Evolutionary conservation across 192 early-diverging fungal genomes (phyloP).

Genomic region (Kappamyces sp.): DNA sequence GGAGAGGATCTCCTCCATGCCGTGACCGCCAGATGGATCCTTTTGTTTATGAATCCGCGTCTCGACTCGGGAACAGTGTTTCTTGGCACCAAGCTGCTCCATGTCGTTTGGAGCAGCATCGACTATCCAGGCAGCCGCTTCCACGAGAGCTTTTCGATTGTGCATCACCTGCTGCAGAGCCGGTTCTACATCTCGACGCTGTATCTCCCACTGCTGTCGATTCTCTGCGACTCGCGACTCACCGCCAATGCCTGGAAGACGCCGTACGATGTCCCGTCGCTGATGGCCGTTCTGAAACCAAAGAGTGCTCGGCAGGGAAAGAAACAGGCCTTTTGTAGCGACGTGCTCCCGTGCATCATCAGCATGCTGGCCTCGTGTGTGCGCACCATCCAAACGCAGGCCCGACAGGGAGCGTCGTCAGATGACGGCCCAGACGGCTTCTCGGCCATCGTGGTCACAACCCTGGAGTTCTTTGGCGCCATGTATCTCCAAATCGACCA

Average conservation of each 20-base stretch:
- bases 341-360: constrained; percentile 44
- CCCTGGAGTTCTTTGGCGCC: constrained; percentile 41
- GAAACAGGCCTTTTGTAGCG: constrained; percentile 30
- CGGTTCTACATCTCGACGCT: constrained; percentile 55
- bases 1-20: constrained; percentile 48
- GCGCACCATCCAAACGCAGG: constrained; percentile 2
- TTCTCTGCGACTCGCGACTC: constrained; percentile 48
- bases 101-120: constrained; percentile 36
- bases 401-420: not conserved
- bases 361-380: constrained; percentile 42
- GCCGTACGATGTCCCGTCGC: constrained; percentile 38
- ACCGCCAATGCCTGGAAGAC: constrained; percentile 41
- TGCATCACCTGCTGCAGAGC: constrained; percentile 46
- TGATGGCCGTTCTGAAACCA: constrained; percentile 39
- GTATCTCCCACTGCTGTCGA: constrained; percentile 47
- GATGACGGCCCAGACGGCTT: constrained; percentile 16
- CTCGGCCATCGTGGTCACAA: constrained; percentile 33
- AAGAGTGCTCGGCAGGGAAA: constrained; percentile 11
- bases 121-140: constrained; percentile 50
- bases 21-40: constrained; percentile 60
- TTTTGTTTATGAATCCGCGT: constrained; percentile 52
- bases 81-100: constrained; percentile 45
- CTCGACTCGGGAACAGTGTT: constrained; percentile 51
- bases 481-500: constrained; percentile 41
- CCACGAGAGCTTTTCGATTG: constrained; percentile 52